Base-by-base conservation (phyloP, 495 filamentous ascomycete genomes). In the Neurospora cerealis region DNA sequence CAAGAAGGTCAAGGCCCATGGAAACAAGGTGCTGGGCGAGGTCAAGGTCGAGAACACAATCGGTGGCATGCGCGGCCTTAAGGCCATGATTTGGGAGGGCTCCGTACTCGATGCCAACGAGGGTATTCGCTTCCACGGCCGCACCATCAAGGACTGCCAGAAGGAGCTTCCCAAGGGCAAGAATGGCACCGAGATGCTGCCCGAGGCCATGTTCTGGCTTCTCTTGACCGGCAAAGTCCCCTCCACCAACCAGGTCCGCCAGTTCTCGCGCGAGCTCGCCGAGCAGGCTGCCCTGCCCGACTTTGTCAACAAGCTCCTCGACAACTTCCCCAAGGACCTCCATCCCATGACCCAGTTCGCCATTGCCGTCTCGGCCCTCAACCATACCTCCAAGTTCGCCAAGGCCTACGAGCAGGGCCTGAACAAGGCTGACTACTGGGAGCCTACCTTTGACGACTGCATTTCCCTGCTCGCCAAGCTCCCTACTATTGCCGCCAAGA, bases 171-270 rank as follows among this genome's bases (percentile, higher is more conserved):
- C 96, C 78, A 98, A 97, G 86, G 96, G 95, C 71, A 93, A 89
- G 72, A 89, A 92, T 3, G 96, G 96, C 73, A 96, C 93, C n/a
- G 95, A 99, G 85, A 98, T 98, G 96, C 91, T 99, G 3, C 96
- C 96, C 44, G 96, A 99, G 83, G 91, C 94, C 80, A 98, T 99
- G 96, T 99, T 99, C 88, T 99, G 96, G 96, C 91, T 99, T 36
- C 91, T 99, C 19, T 84, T 99, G 74, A 99, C 96, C 10, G 96
- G 96, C 73, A 87, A 95, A 82, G 93, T 99, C 34, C 96, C 96
- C 11, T 92, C 92, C 3, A 91, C 90, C 34, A 81, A 82, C 42
- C 96, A 99, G 82, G 88, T 94, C 71, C 93, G 96, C 77, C 84
- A 84, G 62, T 89, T 99, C 75, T 96, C 93, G 48, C 87, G 90